Conservation (phyloP, 345 rosid species). For the Chamaenerion angustifolium region DNA sequence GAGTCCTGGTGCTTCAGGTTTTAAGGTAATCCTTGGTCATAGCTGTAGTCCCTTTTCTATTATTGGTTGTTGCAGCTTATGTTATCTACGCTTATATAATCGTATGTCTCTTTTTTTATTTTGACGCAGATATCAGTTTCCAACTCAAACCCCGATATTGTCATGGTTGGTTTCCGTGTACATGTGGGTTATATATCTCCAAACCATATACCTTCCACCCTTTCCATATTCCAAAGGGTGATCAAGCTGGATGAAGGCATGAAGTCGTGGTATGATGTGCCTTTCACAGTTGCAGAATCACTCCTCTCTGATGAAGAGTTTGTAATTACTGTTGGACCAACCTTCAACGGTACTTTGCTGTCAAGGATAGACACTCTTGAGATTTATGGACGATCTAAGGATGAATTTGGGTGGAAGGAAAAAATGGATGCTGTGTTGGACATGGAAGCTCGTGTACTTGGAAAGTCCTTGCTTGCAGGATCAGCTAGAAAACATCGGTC, state of each 20-base stretch:
- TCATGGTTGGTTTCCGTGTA: slow-evolving; percentile 93
- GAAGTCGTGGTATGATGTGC: slow-evolving; percentile 95
- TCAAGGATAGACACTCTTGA: slow-evolving; percentile 93
- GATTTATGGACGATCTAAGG: slow-evolving; percentile 92
- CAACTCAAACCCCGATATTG: slow-evolving; percentile 88
- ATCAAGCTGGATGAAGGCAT: slow-evolving; percentile 91
- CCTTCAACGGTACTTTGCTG: slow-evolving; percentile 59
- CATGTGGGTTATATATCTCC: slow-evolving; percentile 88
- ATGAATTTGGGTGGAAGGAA: slow-evolving; percentile 99
- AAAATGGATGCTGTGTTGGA: slow-evolving; percentile 83
- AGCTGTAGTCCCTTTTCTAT: background rate
- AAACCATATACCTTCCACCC: slow-evolving; percentile 82
- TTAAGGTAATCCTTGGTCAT: slow-evolving; percentile 43
- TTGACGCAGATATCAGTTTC: slow-evolving; percentile 66
- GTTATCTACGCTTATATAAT: too few species aligned
- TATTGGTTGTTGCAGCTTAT: slow-evolving; percentile 1
- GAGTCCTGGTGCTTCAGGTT: slow-evolving; percentile 73
- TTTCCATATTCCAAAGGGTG: slow-evolving; percentile 77
- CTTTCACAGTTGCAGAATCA: slow-evolving; percentile 91
- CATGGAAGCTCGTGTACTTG: slow-evolving; percentile 92
- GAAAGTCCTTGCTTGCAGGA: slow-evolving; percentile 49
- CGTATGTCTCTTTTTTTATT: background rate
- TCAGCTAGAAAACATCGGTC: slow-evolving; percentile 56
- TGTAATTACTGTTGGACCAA: slow-evolving; percentile 65
- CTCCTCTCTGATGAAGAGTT: slow-evolving; percentile 97